phyloP scores from a whole-genome alignment of 2,329 filamentous ascomycete species.

The Zarea fungicola region DNA sequence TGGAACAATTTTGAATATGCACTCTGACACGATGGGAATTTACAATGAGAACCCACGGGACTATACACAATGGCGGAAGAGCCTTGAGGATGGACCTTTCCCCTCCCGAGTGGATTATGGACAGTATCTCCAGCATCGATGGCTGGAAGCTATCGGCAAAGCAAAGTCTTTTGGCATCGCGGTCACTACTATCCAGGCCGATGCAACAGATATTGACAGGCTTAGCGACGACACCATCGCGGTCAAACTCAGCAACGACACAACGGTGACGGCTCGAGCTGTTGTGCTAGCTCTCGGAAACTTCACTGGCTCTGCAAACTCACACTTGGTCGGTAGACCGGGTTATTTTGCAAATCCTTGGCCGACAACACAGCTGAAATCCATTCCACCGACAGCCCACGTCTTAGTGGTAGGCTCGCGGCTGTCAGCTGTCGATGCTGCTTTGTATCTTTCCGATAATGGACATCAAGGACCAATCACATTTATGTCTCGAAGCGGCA shows the following conservation, averaged over 20 bases:
- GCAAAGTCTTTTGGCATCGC: background rate
- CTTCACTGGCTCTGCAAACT: constrained; percentile 5
- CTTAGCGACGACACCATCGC: background rate
- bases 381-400: constrained; percentile 1
- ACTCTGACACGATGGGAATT: constrained; percentile 13
- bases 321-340: constrained; percentile 3
- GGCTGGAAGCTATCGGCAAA: background rate
- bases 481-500: constrained; percentile 12
- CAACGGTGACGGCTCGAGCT: background rate
- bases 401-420: constrained; percentile 8
- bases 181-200: background rate
- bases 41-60: constrained; percentile 8
- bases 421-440: constrained; percentile 9
- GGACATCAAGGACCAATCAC: constrained; percentile 11
- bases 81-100: constrained; percentile 9
- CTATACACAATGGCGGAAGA: constrained; percentile 11
- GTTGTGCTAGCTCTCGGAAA: constrained; percentile 10
- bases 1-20: constrained; percentile 13
- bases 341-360: constrained; percentile 12
- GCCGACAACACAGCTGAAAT: constrained; percentile 6
- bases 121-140: constrained; percentile 1
- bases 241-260: background rate
- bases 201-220: constrained; percentile 1
- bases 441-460: constrained; percentile 4
- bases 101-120: constrained; percentile 11